These are phyloP conservation scores for Avena eriantha DNA, from an alignment of 176 grass and related monocot species.

Conservation along the genomic window DNA sequence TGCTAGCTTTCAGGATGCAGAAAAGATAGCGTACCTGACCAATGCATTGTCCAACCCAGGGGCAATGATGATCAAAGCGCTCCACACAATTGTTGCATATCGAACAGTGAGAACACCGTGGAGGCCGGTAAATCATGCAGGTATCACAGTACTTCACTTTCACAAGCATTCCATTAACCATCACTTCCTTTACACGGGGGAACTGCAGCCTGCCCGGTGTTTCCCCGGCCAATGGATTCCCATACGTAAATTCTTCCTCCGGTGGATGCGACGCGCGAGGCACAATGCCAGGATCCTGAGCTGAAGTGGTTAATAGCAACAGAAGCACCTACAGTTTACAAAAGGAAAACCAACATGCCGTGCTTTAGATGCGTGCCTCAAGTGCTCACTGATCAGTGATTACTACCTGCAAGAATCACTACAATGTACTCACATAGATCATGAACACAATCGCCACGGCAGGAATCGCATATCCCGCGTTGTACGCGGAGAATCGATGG, in stretches of 20 bases:
- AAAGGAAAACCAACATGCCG: background rate
- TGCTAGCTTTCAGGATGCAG: conserved; percentile 22
- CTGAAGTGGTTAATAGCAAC: conserved; percentile 69
- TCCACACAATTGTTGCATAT: conserved; percentile 96
- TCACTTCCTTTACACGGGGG: conserved; percentile 68
- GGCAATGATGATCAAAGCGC: conserved; percentile 96
- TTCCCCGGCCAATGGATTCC: conserved; percentile 48
- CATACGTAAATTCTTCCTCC: conserved; percentile 73
- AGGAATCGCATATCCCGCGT: conserved; percentile 70
- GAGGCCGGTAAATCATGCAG: conserved; percentile 87
- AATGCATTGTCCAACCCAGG: conserved; percentile 97
- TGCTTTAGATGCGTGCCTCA: conserved; percentile 32
- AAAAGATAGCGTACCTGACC: conserved; percentile 63
- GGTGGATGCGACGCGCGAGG: conserved; percentile 78
- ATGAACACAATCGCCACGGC: conserved; percentile 55
- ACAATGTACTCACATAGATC: conserved; percentile 64
- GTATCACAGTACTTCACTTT: conserved; percentile 91
- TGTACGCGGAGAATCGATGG: conserved; percentile 67
- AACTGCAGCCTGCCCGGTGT: conserved; percentile 66
- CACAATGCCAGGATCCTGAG: conserved; percentile 81
- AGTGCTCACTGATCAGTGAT: background rate
- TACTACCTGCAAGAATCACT: conserved; percentile 3
- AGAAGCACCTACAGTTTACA: conserved; percentile 64
- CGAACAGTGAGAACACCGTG: conserved; percentile 87
- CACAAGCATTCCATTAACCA: conserved; percentile 64